Conservation (phyloP, 495 filamentous ascomycete genomes). For the Neurospora sp. region DNA sequence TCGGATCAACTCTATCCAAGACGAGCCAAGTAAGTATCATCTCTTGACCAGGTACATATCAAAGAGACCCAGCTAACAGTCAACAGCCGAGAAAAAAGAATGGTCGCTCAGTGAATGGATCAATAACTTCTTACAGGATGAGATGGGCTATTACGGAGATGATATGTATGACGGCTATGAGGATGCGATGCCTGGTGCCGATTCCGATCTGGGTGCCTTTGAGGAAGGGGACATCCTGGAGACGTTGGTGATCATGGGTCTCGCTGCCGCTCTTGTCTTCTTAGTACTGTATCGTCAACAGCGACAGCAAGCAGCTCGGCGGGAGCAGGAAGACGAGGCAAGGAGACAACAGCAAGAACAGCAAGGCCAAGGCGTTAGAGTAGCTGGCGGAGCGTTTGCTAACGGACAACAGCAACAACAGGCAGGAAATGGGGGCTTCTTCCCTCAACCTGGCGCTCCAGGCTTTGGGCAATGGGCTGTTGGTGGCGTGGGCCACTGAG, state of each 20-base stretch:
- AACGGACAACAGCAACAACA: constrained; percentile 2
- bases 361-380: constrained; percentile 32
- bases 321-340: constrained; percentile 28
- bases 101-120: constrained; percentile 80
- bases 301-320: constrained; percentile 46
- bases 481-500: constrained; percentile 66
- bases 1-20: constrained; percentile 77
- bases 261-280: constrained; percentile 64
- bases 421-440: constrained; percentile 52
- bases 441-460: constrained; percentile 62
- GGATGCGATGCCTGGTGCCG: constrained; percentile 44
- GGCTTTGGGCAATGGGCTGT: constrained; percentile 64
- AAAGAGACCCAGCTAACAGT: constrained; percentile 6
- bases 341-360: constrained; percentile 21
- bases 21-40: constrained; percentile 65
- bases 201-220: constrained; percentile 13
- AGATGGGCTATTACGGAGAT: constrained; percentile 52
- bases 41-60: constrained; percentile 1
- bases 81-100: constrained; percentile 51
- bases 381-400: background rate
- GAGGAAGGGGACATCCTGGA: constrained; percentile 63
- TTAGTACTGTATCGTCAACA: constrained; percentile 79
- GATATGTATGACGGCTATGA: constrained; percentile 46
- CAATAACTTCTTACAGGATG: constrained; percentile 68
- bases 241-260: constrained; percentile 68